These are phyloP conservation scores for Toxoplasma gondii DNA, from an alignment of 169 alveolate species.

Conservation along the genomic window DNA sequence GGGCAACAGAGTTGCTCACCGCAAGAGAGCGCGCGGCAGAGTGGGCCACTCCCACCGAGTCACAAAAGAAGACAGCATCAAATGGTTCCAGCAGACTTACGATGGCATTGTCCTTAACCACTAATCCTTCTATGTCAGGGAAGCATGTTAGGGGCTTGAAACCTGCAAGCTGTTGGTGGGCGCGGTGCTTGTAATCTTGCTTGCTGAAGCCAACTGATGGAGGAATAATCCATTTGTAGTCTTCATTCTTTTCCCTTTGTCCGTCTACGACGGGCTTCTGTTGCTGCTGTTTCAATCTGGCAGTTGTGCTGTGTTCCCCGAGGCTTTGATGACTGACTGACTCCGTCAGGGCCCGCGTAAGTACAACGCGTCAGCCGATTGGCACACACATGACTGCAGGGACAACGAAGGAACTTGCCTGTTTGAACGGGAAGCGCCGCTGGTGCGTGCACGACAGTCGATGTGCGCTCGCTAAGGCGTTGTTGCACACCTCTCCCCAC, in stretches of 20 bases:
- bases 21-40: conserved; percentile 92
- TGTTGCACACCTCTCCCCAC: too few species aligned
- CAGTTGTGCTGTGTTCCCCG: too few species aligned
- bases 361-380: too few species aligned
- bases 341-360: too few species aligned
- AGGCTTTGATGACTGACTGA: too few species aligned
- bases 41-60: conserved; percentile 96
- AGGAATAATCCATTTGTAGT: neutral
- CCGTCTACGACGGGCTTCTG: too few species aligned
- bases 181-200: neutral
- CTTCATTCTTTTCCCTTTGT: neutral
- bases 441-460: too few species aligned
- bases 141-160: neutral
- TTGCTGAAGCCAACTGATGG: conserved; percentile 7
- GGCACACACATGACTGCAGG: too few species aligned
- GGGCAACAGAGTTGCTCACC: conserved; percentile 96
- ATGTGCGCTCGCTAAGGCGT: too few species aligned
- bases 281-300: too few species aligned
- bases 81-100: conserved; percentile 93
- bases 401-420: too few species aligned
- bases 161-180: neutral
- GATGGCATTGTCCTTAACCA: conserved; percentile 96
- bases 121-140: conserved; percentile 18
- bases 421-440: too few species aligned
- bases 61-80: conserved; percentile 90